Base-by-base conservation (phyloP, 2,329 filamentous ascomycete genomes). In the Penicillium crustosum region DNA sequence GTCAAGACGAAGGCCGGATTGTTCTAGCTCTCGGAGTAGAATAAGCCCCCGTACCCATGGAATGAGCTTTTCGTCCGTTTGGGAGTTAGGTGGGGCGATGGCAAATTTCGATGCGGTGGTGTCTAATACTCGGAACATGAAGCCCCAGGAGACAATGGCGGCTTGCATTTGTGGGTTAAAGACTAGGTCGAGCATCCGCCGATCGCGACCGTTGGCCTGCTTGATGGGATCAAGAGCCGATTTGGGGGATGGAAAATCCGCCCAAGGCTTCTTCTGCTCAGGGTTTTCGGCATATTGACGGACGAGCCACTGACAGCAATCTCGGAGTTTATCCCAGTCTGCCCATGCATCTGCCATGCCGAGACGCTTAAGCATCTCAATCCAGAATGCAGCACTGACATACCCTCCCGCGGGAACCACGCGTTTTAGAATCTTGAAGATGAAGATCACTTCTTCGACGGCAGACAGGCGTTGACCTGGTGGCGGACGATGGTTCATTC, bases 331-430 rank as follows among this genome's bases (percentile, higher is more conserved):
- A 15, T 78, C 67, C 66, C 84, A 79, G 17, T 79, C 76, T 19
- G 49, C n/a, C 55, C 55, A 57, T n/a, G 55, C 49, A 8, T 80
- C 75, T 9, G 75, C 69, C 82, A 85, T 87, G 4, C 86, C 86
- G 45, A 84, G 79, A 29, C 85, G 80, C 45, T 82, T 82, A 42
- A 89, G 66, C 10, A 86, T 75, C 66, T 88, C 84, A 47, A 74
- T 71, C 86, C 86, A 89, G 17, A 75, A 66, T 27, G 61, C 70
- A 3, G 76, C 71, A 23, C 73, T 74, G 25, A 83, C 73, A 55
- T 72, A 62, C 54, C 73, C 72, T 19, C 78, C 79, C 39, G 70
- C 73, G 59, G 78, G 71, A 50, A 84, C 75, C 42, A 83, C 73
- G 47, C 74, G 72, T 54, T 82, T 77, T 33, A 82, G 73, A 21